Evolutionary conservation across 2,329 filamentous ascomycete species (phyloP).

Genomic region (Venturia oleaginea): DNA sequence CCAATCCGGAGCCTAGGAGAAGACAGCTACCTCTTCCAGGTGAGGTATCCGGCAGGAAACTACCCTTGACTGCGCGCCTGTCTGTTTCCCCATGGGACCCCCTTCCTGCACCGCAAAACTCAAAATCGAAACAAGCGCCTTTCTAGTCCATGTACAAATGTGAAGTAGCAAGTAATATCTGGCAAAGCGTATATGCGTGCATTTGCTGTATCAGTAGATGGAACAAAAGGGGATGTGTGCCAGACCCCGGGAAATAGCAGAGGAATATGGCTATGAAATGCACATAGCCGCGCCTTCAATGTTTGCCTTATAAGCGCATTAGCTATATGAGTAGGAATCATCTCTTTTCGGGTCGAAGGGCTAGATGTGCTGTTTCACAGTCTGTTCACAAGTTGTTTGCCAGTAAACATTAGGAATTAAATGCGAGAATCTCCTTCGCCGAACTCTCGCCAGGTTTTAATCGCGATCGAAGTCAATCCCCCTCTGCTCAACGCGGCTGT

Average conservation of each 20-base stretch:
- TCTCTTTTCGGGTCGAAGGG: not conserved
- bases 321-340: not conserved
- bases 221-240: too few species aligned
- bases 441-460: not conserved
- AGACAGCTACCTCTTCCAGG: not conserved
- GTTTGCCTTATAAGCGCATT: not conserved
- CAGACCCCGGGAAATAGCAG: not conserved
- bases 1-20: not conserved
- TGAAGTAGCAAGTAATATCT: not conserved
- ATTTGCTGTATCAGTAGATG: too few species aligned
- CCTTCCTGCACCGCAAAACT: conserved; percentile 6
- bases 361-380: not conserved
- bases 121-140: conserved; percentile 7
- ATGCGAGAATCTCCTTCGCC: not conserved
- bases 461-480: not conserved
- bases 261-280: too few species aligned
- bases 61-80: not conserved
- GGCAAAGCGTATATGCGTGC: too few species aligned
- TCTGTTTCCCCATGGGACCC: not conserved
- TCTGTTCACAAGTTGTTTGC: not conserved
- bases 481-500: not conserved
- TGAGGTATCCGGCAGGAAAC: not conserved
- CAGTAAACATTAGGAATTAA: not conserved
- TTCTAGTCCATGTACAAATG: not conserved
- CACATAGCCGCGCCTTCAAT: too few species aligned